phyloP scores from a whole-genome alignment of 768 basidiomycete species.

The Lyophyllum decastes region DNA sequence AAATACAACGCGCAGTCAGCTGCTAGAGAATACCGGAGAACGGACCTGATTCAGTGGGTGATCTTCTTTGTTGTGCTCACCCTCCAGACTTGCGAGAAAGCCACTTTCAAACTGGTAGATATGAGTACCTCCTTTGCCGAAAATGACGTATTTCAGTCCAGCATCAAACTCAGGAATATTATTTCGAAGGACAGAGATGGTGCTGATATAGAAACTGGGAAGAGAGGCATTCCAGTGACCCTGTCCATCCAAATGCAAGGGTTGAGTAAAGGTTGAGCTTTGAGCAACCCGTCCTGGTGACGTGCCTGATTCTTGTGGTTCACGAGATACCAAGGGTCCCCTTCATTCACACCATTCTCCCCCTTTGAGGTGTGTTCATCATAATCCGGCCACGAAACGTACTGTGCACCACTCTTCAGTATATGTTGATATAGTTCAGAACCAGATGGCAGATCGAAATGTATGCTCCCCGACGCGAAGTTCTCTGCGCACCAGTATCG shows the following conservation, averaged over 20 bases:
- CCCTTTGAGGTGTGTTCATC: background rate
- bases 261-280: background rate
- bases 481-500: background rate
- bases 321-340: background rate
- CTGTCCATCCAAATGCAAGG: background rate
- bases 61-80: background rate
- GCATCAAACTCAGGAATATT: constrained; percentile 1
- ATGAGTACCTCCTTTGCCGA: constrained; percentile 10
- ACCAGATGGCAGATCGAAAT: background rate
- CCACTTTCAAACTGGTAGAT: constrained; percentile 10
- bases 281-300: background rate
- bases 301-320: background rate
- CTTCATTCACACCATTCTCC: background rate
- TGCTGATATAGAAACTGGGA: background rate
- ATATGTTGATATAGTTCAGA: background rate
- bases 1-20: no score
- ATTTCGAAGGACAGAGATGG: background rate
- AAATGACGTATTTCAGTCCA: constrained; percentile 4
- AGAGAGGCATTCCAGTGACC: constrained; percentile 1
- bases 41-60: constrained; percentile 4
- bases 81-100: background rate
- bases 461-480: background rate
- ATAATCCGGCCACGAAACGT: constrained; percentile 1
- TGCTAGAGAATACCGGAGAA: background rate
- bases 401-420: background rate